Conservation (phyloP, 2,329 filamentous ascomycete species). For the Pseudohalonectria lignicola region DNA sequence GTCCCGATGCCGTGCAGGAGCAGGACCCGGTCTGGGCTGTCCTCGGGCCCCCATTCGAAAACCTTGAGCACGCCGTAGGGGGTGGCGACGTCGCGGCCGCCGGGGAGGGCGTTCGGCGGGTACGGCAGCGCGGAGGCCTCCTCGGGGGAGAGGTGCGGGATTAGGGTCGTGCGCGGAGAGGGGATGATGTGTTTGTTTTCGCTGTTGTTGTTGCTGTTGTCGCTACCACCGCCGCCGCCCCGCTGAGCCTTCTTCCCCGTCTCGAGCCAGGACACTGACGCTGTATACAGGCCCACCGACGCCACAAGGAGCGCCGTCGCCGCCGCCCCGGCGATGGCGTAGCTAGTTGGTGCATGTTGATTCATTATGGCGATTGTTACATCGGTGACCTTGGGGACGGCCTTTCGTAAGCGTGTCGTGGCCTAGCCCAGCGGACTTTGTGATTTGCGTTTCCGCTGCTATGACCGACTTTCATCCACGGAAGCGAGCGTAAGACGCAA, state of each 20-base stretch:
- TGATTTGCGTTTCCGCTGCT: too few relatives aligned
- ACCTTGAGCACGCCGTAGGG: slow-evolving; percentile 62
- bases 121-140: slow-evolving; percentile 41
- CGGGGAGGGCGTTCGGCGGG: slow-evolving; percentile 59
- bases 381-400: too few relatives aligned
- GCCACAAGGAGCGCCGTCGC: neutral
- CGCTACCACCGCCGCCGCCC: too few relatives aligned
- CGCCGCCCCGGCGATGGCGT: neutral
- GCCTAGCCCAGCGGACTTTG: too few relatives aligned
- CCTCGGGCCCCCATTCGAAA: slow-evolving; percentile 70
- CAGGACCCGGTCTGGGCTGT: slow-evolving; percentile 61
- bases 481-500: too few relatives aligned
- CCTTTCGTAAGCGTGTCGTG: too few relatives aligned
- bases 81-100: slow-evolving; percentile 55
- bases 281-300: neutral
- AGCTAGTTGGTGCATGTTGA: neutral
- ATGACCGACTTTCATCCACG: too few relatives aligned
- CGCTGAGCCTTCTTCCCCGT: too few relatives aligned
- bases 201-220: neutral
- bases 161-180: slow-evolving; percentile 30
- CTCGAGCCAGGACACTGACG: neutral
- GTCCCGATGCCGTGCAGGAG: slow-evolving; percentile 76
- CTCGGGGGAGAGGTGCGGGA: slow-evolving; percentile 21
- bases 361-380: too few relatives aligned
- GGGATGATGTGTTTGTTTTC: neutral